Evolutionary conservation across 83 land plant species (phyloP).

Genomic region (Picea abies): DNA sequence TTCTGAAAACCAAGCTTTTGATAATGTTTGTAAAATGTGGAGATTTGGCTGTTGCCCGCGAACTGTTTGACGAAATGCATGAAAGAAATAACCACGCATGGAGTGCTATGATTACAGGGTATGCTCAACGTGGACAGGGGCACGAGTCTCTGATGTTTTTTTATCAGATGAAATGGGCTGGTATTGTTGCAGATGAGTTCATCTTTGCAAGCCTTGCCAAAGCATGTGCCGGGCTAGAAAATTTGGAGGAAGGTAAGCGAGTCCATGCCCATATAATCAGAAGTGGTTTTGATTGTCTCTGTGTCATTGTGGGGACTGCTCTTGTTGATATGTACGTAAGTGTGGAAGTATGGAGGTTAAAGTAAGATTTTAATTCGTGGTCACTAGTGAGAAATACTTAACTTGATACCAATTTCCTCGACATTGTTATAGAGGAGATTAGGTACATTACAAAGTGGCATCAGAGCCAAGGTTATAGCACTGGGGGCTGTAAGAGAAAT

Average conservation of each 20-base stretch:
- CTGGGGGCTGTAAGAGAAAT: too few species aligned
- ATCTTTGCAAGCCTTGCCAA: slow-evolving; percentile 24
- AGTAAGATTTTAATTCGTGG: too few species aligned
- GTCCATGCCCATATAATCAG: slow-evolving; percentile 40
- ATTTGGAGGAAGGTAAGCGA: slow-evolving; percentile 15
- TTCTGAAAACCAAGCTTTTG: slow-evolving; percentile 33
- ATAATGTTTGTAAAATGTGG: slow-evolving; percentile 27
- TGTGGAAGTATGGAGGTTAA: slow-evolving; percentile 7
- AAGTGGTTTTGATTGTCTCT: slow-evolving; percentile 29
- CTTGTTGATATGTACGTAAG: slow-evolving; percentile 52
- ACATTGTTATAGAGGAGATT: too few species aligned
- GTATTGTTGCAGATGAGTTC: slow-evolving; percentile 26
- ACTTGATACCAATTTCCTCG: too few species aligned
- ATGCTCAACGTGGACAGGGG: slow-evolving; percentile 7
- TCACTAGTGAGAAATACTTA: too few species aligned
- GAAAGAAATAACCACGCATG: slow-evolving; percentile 29
- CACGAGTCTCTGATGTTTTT: slow-evolving; percentile 22
- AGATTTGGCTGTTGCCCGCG: slow-evolving; percentile 18
- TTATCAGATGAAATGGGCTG: neutral
- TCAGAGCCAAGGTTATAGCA: too few species aligned
- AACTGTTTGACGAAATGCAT: slow-evolving; percentile 29
- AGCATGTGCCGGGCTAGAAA: slow-evolving; percentile 17
- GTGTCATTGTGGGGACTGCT: slow-evolving; percentile 45
- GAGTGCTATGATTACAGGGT: slow-evolving; percentile 39
- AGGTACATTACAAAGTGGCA: too few species aligned